A percentile compares a stretch with the other conserved stretches of the same genome.
Conservation (phyloP, 2,329 filamentous ascomycete species). For the Calcarisporium arbuscula region DNA sequence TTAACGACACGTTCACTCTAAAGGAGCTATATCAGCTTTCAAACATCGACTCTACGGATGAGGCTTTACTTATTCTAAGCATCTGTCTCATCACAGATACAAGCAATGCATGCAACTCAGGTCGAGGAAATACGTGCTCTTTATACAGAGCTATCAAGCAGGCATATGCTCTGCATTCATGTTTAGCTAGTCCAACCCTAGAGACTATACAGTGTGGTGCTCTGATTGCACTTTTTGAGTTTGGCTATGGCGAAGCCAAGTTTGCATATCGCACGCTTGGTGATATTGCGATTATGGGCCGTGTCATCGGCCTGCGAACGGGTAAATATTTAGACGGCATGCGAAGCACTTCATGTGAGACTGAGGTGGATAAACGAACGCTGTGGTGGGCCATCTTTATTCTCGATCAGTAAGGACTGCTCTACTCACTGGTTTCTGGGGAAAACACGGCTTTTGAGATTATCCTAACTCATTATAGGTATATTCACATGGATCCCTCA, state of each 20-base stretch:
- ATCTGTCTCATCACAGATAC: background rate
- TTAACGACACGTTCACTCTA: too few species aligned
- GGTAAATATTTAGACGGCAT: background rate
- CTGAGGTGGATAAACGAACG: background rate
- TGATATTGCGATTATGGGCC: background rate
- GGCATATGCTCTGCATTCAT: background rate
- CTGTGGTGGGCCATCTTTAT: conserved; percentile 2
- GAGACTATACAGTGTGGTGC: background rate
- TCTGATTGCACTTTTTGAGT: background rate
- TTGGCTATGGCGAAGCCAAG: background rate
- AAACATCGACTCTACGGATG: too few species aligned
- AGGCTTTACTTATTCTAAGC: background rate
- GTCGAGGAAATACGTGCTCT: background rate
- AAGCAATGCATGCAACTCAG: background rate
- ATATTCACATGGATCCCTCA: too few species aligned
- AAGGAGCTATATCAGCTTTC: too few species aligned
- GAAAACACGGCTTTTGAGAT: too few species aligned
- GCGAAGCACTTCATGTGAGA: background rate
- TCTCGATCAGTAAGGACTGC: background rate
- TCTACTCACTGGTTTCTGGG: background rate
- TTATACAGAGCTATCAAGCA: background rate
- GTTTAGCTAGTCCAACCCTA: background rate
- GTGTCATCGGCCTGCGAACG: background rate
- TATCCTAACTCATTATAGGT: too few species aligned
- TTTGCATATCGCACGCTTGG: background rate